These are phyloP conservation scores for Scutellaria minor DNA, from an alignment of 257 asterid species.

Conservation along the genomic window DNA sequence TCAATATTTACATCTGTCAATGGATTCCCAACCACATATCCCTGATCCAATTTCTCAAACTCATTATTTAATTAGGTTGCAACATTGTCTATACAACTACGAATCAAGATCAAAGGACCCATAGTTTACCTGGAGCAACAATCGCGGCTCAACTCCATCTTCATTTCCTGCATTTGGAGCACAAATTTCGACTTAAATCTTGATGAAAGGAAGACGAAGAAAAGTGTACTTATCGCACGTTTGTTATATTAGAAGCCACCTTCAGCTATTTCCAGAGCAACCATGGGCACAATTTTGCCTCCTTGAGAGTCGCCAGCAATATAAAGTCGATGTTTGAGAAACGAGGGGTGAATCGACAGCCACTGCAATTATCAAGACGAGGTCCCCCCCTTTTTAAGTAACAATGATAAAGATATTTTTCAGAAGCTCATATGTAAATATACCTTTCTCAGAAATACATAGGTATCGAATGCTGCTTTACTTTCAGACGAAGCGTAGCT, in stretches of 20 bases:
- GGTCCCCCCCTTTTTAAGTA: neutral
- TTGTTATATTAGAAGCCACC: constrained; percentile 32
- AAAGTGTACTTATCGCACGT: neutral
- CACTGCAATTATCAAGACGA: constrained; percentile 49
- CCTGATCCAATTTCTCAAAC: constrained; percentile 37
- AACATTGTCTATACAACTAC: too few species aligned
- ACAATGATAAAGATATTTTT: neutral
- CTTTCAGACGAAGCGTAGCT: constrained; percentile 38
- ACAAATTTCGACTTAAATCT: neutral
- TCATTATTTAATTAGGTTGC: too few species aligned
- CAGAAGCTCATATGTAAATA: neutral
- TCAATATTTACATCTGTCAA: neutral
- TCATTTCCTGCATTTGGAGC: constrained; percentile 46
- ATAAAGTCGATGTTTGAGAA: constrained; percentile 45
- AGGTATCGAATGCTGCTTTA: constrained; percentile 25
- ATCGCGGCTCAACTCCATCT: constrained; percentile 48
- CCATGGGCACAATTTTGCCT: constrained; percentile 50
- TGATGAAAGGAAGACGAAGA: neutral
- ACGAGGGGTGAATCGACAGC: constrained; percentile 52
- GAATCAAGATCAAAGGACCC: neutral
- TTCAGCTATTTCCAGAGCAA: constrained; percentile 47
- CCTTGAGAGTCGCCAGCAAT: constrained; percentile 66
- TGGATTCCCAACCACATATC: constrained; percentile 54
- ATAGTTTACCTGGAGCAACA: constrained; percentile 44
- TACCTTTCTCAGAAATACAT: constrained; percentile 51